Conservation (phyloP, 2,329 filamentous ascomycete genomes). For the Ceratocystis cacaofunesta region DNA sequence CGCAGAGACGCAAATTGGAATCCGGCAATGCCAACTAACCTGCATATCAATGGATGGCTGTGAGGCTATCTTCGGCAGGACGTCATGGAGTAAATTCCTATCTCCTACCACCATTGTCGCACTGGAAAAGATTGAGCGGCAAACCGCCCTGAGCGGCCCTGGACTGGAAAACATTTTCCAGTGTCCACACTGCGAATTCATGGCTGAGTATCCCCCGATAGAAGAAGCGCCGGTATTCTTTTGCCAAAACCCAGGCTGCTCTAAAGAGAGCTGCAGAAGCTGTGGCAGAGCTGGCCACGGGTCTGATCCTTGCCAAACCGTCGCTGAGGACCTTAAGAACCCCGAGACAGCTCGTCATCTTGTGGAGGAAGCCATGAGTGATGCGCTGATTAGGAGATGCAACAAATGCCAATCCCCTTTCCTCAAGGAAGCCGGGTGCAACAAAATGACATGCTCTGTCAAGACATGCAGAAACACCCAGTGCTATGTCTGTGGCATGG, state of each 20-base stretch:
- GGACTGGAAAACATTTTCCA: conserved; percentile 56
- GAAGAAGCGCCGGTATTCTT: conserved; percentile 57
- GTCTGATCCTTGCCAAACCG: conserved; percentile 46
- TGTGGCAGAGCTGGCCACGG: conserved; percentile 57
- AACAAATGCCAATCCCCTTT: conserved; percentile 58
- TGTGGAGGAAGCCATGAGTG: conserved; percentile 75
- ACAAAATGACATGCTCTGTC: conserved; percentile 64
- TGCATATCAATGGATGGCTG: conserved; percentile 62
- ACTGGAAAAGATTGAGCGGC: conserved; percentile 56
- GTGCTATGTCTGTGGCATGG: conserved; percentile 59
- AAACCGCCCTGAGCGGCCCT: conserved; percentile 52
- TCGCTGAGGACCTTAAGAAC: conserved; percentile 46
- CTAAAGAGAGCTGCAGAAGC: conserved; percentile 47
- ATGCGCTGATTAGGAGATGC: conserved; percentile 62
- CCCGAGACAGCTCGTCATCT: conserved; percentile 46
- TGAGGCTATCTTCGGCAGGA: conserved; percentile 40
- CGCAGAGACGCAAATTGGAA: conserved; percentile 54
- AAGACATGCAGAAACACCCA: conserved; percentile 36
- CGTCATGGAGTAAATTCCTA: conserved; percentile 42
- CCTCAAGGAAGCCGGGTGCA: conserved; percentile 66
- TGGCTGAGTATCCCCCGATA: conserved; percentile 54
- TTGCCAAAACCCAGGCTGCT: conserved; percentile 53
- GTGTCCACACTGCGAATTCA: conserved; percentile 73
- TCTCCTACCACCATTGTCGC: conserved; percentile 42
- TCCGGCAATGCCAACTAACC: conserved; percentile 48